A percentile compares a stretch with the other conserved stretches of the same genome.
Conservation (phyloP, 805 yeast genomes). For the Candida ponderosae region DNA sequence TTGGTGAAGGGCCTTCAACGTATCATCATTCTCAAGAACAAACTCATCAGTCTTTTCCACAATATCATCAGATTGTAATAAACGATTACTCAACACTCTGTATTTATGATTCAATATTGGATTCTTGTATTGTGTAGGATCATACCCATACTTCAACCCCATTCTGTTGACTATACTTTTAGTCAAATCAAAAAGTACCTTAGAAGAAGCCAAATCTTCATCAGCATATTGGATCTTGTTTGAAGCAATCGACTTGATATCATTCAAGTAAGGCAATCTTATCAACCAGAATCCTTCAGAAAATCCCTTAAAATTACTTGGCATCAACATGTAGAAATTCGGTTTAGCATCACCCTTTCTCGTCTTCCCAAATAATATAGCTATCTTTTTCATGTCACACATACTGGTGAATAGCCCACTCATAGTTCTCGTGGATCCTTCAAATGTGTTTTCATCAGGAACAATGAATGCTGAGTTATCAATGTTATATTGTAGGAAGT, state of each 20-base stretch:
- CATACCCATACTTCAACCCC: conserved; percentile 38
- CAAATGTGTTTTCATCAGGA: conserved; percentile 52
- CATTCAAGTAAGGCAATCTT: conserved; percentile 67
- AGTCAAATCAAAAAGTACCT: conserved; percentile 9
- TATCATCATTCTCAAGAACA: conserved; percentile 25
- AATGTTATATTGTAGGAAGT: conserved; percentile 43
- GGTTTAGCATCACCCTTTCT: conserved; percentile 46
- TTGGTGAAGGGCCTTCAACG: conserved; percentile 20
- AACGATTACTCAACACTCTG: conserved; percentile 52
- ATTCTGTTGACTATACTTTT: conserved; percentile 27
- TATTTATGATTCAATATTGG: conserved; percentile 66
- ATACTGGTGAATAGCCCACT: conserved; percentile 60
- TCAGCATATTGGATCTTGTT: conserved; percentile 3
- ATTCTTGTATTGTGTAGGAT: conserved; percentile 51
- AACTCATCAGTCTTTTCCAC: conserved; percentile 4
- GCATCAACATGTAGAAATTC: conserved; percentile 8
- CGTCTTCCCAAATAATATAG: conserved; percentile 65
- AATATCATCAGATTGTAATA: conserved; percentile 44
- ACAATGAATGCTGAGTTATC: conserved; percentile 55
- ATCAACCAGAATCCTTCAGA: conserved; percentile 73
- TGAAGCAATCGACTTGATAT: conserved; percentile 39
- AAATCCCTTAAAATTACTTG: conserved; percentile 12
- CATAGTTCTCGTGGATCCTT: conserved; percentile 62
- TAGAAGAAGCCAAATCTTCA: not conserved
- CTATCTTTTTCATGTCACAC: conserved; percentile 42